Percentiles rank a stretch among this genome's conserved stretches.
phyloP scores from a whole-genome alignment of 805 yeast genomes.

The Barnettozyma salicaria region DNA sequence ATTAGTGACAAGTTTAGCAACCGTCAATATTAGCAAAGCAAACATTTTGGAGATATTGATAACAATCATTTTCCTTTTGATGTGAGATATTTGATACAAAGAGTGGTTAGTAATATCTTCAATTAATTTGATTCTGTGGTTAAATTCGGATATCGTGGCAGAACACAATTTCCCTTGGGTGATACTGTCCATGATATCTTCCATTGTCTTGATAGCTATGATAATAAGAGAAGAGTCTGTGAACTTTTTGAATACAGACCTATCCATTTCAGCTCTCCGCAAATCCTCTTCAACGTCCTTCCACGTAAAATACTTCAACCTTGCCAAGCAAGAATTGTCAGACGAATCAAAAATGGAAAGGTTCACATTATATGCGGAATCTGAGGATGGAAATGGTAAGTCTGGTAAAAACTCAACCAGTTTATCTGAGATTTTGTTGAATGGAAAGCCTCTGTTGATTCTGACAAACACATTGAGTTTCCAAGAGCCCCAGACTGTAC shows the following conservation, averaged over 20 bases:
- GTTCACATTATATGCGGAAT: slow-evolving; percentile 19
- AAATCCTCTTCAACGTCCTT: slow-evolving; percentile 16
- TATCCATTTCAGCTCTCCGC: slow-evolving; percentile 8
- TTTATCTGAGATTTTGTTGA: slow-evolving; percentile 15
- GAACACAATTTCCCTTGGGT: slow-evolving; percentile 24
- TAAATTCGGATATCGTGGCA: slow-evolving; percentile 22
- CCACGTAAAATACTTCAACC: slow-evolving; percentile 16
- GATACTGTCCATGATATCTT: slow-evolving; percentile 32
- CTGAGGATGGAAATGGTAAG: slow-evolving; percentile 31
- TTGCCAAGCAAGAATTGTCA: slow-evolving; percentile 12
- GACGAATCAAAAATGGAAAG: slow-evolving; percentile 17
- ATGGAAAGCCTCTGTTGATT: slow-evolving; percentile 34
- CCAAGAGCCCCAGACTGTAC: slow-evolving; percentile 37
- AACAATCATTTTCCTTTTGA: slow-evolving; percentile 26
- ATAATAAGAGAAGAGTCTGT: slow-evolving; percentile 29
- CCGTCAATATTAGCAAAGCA: slow-evolving; percentile 28
- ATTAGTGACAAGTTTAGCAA: slow-evolving; percentile 27
- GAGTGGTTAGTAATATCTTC: slow-evolving; percentile 15
- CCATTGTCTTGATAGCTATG: slow-evolving; percentile 27
- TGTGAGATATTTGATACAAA: slow-evolving; percentile 23
- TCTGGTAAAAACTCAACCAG: slow-evolving; percentile 27
- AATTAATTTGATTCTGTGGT: slow-evolving; percentile 22
- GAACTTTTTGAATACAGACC: slow-evolving; percentile 8
- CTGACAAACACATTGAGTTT: slow-evolving; percentile 31
- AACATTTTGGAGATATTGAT: slow-evolving; percentile 32